Percentiles rank a stretch among this genome's conserved stretches.
Evolutionary conservation across 140 eudicot species (phyloP).

Genomic region (Anethum foeniculum): DNA sequence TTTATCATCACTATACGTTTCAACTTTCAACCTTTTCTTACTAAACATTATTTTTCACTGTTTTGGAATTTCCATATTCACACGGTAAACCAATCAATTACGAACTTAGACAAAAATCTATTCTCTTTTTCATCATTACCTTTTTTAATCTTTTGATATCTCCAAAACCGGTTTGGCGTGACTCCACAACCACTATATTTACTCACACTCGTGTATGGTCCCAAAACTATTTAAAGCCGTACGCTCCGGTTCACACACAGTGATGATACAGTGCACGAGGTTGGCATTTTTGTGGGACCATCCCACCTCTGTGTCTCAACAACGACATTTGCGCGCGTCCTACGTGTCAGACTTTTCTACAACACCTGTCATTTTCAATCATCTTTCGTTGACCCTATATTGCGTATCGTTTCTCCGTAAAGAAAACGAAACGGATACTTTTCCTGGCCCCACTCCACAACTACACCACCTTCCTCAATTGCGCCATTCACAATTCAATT

Average conservation of each 20-base stretch:
- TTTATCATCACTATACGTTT: neutral
- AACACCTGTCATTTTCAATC: conserved; percentile 26
- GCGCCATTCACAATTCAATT: neutral
- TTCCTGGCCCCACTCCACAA: neutral
- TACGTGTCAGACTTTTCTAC: conserved; percentile 31
- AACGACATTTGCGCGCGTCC: conserved; percentile 47
- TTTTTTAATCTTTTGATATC: neutral
- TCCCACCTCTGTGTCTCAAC: neutral
- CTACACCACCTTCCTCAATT: neutral
- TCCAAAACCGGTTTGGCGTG: neutral
- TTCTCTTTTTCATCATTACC: neutral
- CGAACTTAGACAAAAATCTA: neutral
- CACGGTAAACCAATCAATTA: neutral
- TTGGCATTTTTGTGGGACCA: conserved; percentile 1
- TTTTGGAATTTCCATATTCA: neutral
- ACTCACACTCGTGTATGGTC: conserved; percentile 6
- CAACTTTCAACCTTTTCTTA: neutral
- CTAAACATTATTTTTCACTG: neutral
- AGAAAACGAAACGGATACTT: conserved; percentile 3
- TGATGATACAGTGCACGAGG: conserved; percentile 13
- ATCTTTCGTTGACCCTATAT: conserved; percentile 14
- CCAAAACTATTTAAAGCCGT: conserved; percentile 3
- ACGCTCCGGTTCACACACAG: conserved; percentile 8
- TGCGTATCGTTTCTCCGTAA: neutral
- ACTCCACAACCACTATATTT: neutral